A percentile compares a stretch with the other conserved stretches of the same genome.
Evolutionary conservation across 2,329 filamentous ascomycete genomes (phyloP).

Genomic region (Epichloe brachyelytri): DNA sequence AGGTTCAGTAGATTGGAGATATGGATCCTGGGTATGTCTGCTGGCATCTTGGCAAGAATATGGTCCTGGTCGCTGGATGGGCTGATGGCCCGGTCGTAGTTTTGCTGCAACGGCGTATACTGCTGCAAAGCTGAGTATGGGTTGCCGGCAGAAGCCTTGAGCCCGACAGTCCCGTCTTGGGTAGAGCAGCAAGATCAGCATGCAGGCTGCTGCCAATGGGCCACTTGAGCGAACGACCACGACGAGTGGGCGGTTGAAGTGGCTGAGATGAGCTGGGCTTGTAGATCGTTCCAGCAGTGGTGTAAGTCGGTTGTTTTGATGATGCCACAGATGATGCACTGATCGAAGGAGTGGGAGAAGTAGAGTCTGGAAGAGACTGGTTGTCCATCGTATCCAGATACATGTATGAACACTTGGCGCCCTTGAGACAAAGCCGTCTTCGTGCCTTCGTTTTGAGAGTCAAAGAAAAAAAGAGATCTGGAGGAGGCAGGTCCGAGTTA

Average conservation of each 20-base stretch:
- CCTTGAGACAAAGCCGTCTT: neutral
- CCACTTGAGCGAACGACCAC: slow-evolving; percentile 34
- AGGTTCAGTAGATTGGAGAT: slow-evolving; percentile 12
- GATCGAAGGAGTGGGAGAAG: slow-evolving; percentile 12
- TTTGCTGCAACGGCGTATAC: slow-evolving; percentile 41
- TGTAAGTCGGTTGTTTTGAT: slow-evolving; percentile 32
- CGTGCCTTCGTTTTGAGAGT: slow-evolving; percentile 5
- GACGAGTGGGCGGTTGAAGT: slow-evolving; percentile 37
- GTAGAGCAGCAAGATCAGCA: slow-evolving; percentile 22
- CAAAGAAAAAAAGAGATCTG: slow-evolving; percentile 10
- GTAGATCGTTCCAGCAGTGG: slow-evolving; percentile 44
- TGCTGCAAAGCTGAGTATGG: slow-evolving; percentile 18
- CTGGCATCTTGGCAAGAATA: slow-evolving; percentile 14
- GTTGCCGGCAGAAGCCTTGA: slow-evolving; percentile 11
- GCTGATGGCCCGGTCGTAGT: slow-evolving; percentile 37
- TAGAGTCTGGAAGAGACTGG: slow-evolving; percentile 12
- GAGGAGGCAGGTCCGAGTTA: slow-evolving; percentile 20
- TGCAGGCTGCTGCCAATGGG: slow-evolving; percentile 13
- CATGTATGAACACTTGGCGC: neutral
- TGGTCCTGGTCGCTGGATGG: slow-evolving; percentile 20
- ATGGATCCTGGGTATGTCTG: slow-evolving; percentile 14
- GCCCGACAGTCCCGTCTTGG: slow-evolving; percentile 22
- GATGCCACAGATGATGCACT: slow-evolving; percentile 10
- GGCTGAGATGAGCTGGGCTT: slow-evolving; percentile 32
- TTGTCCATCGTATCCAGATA: slow-evolving; percentile 17